A percentile compares a stretch with the other conserved stretches of the same genome.
Conservation (phyloP, 192 early-diverging fungal genomes). For the Jimgerdemannia lactiflua region DNA sequence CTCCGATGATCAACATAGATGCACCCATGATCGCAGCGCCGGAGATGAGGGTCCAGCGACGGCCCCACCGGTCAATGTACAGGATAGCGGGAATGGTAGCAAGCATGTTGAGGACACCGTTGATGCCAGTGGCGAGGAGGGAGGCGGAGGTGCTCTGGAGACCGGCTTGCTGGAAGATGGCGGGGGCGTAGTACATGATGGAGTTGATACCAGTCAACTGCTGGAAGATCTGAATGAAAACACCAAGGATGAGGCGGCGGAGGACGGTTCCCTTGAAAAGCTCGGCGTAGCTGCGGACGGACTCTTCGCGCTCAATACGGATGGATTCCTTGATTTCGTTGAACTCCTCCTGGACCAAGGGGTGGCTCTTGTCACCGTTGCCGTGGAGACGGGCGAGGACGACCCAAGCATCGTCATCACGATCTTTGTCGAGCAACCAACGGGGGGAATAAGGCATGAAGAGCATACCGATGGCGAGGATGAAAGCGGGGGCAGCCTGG, state of each 20-base stretch:
- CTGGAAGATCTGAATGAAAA: slow-evolving; percentile 55
- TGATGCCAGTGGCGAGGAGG: neutral
- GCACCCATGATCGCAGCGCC: slow-evolving; percentile 64
- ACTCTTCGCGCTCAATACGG: slow-evolving; percentile 54
- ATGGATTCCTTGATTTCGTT: slow-evolving; percentile 69
- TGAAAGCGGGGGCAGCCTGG: slow-evolving; percentile 74
- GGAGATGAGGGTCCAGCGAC: slow-evolving; percentile 59
- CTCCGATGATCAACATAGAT: slow-evolving; percentile 59
- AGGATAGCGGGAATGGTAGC: neutral
- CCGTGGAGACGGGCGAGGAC: slow-evolving; percentile 71
- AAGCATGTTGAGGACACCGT: neutral
- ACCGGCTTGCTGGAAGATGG: neutral
- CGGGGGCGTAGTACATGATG: neutral
- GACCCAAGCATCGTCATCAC: slow-evolving; percentile 63
- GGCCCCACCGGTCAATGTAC: neutral
- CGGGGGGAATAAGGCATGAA: slow-evolving; percentile 80
- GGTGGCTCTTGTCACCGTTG: slow-evolving; percentile 46
- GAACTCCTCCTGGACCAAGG: slow-evolving; percentile 61
- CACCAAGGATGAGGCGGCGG: slow-evolving; percentile 58
- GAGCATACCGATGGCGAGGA: slow-evolving; percentile 62
- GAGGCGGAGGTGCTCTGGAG: neutral
- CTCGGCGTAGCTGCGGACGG: slow-evolving; percentile 49
- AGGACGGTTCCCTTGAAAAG: slow-evolving; percentile 49
- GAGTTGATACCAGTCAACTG: neutral
- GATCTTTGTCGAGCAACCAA: slow-evolving; percentile 73